Evolutionary conservation across 2,329 filamentous ascomycete species (phyloP).

Genomic region (Emergomyces pasteurianus): DNA sequence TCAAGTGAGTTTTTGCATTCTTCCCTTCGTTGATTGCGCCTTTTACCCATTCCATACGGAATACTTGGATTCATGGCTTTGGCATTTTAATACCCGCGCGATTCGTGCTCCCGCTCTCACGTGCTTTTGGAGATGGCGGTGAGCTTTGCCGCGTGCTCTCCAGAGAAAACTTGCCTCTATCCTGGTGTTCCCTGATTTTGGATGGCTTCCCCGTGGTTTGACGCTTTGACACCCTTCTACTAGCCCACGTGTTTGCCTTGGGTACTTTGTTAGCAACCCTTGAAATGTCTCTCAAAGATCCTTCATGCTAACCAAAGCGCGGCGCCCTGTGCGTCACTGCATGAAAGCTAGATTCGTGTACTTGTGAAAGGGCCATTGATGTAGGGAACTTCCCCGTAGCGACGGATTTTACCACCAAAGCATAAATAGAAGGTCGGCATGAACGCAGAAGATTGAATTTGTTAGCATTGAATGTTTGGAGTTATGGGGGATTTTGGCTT

Average conservation of each 20-base stretch:
- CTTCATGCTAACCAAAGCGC: neutral
- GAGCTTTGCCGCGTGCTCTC: too few relatives aligned
- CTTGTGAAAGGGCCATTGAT: slow-evolving; percentile 63
- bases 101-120: too few relatives aligned
- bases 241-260: neutral
- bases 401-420: slow-evolving; percentile 74
- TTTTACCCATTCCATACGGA: too few relatives aligned
- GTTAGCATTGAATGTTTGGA: neutral
- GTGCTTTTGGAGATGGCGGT: too few relatives aligned
- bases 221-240: neutral
- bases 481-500: neutral
- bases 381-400: slow-evolving; percentile 56
- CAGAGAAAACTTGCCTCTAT: neutral
- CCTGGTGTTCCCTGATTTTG: neutral
- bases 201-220: slow-evolving; percentile 13
- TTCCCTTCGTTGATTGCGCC: neutral
- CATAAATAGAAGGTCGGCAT: slow-evolving; percentile 6
- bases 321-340: neutral
- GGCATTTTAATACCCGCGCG: neutral
- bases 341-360: slow-evolving; percentile 50
- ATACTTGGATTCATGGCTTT: neutral
- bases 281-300: neutral
- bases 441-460: neutral
- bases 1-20: slow-evolving; percentile 42
- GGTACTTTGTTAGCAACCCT: neutral